Evolutionary conservation across 805 yeast species (phyloP).

Genomic region (Ogataea parapolymorpha): DNA sequence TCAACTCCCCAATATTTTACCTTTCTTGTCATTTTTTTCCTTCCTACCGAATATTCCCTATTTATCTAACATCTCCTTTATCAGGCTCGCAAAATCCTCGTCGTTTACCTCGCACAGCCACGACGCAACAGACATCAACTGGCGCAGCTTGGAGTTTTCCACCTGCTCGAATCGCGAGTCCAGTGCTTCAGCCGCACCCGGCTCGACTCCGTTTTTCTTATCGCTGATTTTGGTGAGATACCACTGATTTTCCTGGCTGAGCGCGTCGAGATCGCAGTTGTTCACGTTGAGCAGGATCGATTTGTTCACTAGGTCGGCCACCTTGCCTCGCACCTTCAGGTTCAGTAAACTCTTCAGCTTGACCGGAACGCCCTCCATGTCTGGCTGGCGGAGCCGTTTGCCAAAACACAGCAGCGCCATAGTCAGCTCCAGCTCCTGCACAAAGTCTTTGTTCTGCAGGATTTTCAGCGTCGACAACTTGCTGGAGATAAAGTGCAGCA

Average conservation of each 20-base stretch:
- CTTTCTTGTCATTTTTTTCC: constrained; percentile 9
- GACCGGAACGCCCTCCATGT: constrained; percentile 44
- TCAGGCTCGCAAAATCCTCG: constrained; percentile 8
- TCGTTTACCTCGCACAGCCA: constrained; percentile 23
- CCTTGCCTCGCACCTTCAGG: constrained; percentile 55
- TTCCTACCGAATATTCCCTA: constrained; percentile 4
- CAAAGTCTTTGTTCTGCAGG: constrained; percentile 45
- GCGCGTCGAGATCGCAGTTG: constrained; percentile 19
- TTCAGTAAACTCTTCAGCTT: constrained; percentile 56
- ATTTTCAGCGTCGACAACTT: constrained; percentile 37
- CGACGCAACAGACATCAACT: constrained; percentile 26
- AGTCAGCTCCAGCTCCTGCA: constrained; percentile 73
- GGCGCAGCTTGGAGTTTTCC: constrained; percentile 21
- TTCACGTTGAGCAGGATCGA: constrained; percentile 46
- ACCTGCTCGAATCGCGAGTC: constrained; percentile 17
- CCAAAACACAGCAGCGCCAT: constrained; percentile 73
- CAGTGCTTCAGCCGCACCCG: constrained; percentile 5
- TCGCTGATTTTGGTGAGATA: constrained; percentile 13
- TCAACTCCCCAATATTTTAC: constrained; percentile 9
- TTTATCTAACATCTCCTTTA: constrained; percentile 6
- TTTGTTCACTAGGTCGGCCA: constrained; percentile 69
- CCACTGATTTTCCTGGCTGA: constrained; percentile 12
- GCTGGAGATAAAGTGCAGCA: constrained; percentile 57
- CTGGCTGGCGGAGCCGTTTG: constrained; percentile 20
- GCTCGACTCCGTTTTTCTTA: constrained; percentile 2